Conservation (phyloP, 192 early-diverging fungal species). For the Coemansia sp. region DNA sequence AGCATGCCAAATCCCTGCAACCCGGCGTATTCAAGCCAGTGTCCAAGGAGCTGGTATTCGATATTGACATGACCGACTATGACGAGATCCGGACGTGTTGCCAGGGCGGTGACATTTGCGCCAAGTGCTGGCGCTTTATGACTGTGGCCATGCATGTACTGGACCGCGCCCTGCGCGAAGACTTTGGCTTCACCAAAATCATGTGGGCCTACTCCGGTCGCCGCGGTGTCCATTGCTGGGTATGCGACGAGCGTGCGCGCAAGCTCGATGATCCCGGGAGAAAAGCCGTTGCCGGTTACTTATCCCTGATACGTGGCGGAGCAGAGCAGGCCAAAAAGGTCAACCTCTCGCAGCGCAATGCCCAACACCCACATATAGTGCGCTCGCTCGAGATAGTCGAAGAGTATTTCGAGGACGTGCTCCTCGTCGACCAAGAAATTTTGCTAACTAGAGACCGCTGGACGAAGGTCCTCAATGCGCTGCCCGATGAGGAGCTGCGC, state of each 20-base stretch:
- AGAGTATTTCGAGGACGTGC: conserved; percentile 69
- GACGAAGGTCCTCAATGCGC: conserved; percentile 70
- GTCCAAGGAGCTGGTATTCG: conserved; percentile 92
- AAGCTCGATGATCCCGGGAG: conserved; percentile 73
- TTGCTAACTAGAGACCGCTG: conserved; percentile 63
- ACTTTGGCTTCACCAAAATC: conserved; percentile 93
- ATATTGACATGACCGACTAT: conserved; percentile 99
- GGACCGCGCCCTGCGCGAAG: conserved; percentile 74
- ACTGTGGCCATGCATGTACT: conserved; percentile 85
- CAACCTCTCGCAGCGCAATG: conserved; percentile 51
- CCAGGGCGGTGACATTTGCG: conserved; percentile 81
- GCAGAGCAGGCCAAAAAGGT: conserved; percentile 73
- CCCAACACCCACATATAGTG: conserved; percentile 62
- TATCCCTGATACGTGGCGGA: conserved; percentile 80
- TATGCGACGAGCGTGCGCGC: conserved; percentile 85
- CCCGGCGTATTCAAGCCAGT: conserved; percentile 72
- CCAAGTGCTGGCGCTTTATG: conserved; percentile 95
- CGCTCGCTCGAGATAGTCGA: conserved; percentile 63
- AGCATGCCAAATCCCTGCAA: conserved; percentile 73
- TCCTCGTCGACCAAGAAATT: conserved; percentile 74
- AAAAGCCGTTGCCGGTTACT: conserved; percentile 77
- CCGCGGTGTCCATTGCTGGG: conserved; percentile 98
- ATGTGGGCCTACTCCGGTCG: conserved; percentile 96
- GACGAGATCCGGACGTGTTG: conserved; percentile 97
- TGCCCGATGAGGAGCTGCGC: conserved; percentile 71